phyloP scores from a whole-genome alignment of 768 basidiomycete species.

The Scleroderma citrinum region DNA sequence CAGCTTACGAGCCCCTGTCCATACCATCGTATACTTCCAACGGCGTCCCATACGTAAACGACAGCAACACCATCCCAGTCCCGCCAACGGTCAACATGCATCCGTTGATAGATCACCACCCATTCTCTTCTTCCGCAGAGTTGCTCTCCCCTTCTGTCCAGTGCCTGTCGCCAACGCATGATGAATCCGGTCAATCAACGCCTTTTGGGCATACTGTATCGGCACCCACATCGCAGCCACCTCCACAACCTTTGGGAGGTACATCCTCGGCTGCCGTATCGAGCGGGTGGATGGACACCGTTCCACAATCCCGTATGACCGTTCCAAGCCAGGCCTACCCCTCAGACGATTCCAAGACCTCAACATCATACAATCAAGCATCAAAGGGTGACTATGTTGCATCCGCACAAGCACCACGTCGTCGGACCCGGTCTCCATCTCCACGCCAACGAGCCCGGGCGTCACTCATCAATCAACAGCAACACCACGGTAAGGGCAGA shows the following conservation, averaged over 20 bases:
- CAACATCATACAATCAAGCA: slow-evolving; percentile 6
- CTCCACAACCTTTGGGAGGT: not conserved
- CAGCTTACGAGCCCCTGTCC: not conserved
- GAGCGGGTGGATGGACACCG: slow-evolving; percentile 17
- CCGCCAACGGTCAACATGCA: slow-evolving; percentile 1
- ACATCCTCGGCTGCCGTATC: not conserved
- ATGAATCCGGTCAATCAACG: slow-evolving; percentile 8
- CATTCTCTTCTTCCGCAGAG: slow-evolving; percentile 17
- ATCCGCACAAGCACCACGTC: slow-evolving; percentile 14
- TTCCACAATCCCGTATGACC: slow-evolving; percentile 1
- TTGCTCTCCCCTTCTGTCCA: slow-evolving; percentile 14
- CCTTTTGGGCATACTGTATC: slow-evolving; percentile 1
- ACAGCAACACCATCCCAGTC: not conserved
- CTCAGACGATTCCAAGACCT: slow-evolving; percentile 6
- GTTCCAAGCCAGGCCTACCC: slow-evolving; percentile 14
- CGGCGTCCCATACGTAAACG: not conserved
- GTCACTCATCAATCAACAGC: not conserved
- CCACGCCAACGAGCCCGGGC: slow-evolving; percentile 7
- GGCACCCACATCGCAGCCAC: not conserved
- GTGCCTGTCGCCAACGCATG: slow-evolving; percentile 10
- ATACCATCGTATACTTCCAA: not conserved
- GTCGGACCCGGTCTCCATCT: slow-evolving; percentile 23
- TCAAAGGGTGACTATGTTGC: slow-evolving; percentile 12
- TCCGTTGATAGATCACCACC: slow-evolving; percentile 29
- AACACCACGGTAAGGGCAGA: slow-evolving; percentile 17